phyloP scores from a whole-genome alignment of 2,329 filamentous ascomycete species.

The Scortechinia acanthostroma region DNA sequence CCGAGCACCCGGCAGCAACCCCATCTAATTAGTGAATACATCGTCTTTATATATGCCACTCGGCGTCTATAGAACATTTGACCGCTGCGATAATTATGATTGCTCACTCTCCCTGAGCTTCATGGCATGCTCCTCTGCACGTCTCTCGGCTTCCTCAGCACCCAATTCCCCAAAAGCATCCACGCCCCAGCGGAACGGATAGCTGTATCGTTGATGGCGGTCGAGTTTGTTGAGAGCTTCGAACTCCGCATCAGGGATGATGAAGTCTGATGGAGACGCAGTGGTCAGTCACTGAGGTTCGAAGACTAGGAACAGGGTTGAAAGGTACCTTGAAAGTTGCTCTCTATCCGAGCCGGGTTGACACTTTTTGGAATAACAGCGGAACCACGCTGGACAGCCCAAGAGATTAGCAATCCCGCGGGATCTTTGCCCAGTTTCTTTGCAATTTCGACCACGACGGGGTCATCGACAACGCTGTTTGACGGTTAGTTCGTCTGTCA shows the following conservation, averaged over 20 bases:
- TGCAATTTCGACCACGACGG: conserved; percentile 40
- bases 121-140: conserved; percentile 14
- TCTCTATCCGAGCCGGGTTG: conserved; percentile 37
- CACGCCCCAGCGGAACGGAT: conserved; percentile 23
- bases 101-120: conserved; percentile 13
- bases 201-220: conserved; percentile 23
- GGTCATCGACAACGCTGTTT: conserved; percentile 35
- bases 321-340: conserved; percentile 25
- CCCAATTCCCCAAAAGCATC: conserved; percentile 25
- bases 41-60: no score
- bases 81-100: conserved; percentile 10
- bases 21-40: no score
- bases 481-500: neutral
- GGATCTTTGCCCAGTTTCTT: conserved; percentile 39
- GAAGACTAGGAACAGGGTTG: no score
- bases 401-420: conserved; percentile 42
- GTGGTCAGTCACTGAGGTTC: no score
- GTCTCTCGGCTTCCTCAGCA: conserved; percentile 14
- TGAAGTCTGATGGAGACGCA: conserved; percentile 7
- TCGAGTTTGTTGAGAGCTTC: conserved; percentile 21
- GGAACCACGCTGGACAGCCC: conserved; percentile 43
- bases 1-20: no score
- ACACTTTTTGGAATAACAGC: conserved; percentile 46
- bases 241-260: conserved; percentile 22
- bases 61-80: no score